Conservation (phyloP, 306 rosid species). For the Medicago ruthenica region DNA sequence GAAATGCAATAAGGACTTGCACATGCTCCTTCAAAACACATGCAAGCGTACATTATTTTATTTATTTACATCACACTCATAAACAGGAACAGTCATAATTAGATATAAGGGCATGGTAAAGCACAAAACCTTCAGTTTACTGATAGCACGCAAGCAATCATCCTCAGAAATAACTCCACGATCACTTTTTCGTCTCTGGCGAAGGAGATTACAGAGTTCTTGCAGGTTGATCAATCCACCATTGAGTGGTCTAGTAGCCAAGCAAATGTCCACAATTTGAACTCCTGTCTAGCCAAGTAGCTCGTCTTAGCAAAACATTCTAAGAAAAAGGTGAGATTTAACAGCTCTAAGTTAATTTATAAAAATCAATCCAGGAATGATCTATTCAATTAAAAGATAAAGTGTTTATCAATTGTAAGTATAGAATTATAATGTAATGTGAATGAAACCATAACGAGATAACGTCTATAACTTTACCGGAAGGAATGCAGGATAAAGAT, state of each 20-base stretch:
- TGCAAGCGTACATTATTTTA: slow-evolving; percentile 27
- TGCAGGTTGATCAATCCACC: slow-evolving; percentile 92
- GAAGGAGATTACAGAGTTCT: slow-evolving; percentile 81
- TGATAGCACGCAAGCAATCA: slow-evolving; percentile 92
- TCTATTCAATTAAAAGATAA: slow-evolving; percentile 15
- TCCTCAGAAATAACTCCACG: slow-evolving; percentile 94
- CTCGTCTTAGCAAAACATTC: slow-evolving; percentile 36
- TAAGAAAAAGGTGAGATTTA: slow-evolving; percentile 31
- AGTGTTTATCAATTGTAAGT: slow-evolving; percentile 2
- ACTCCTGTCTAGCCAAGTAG: slow-evolving; percentile 83
- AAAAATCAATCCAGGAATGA: neutral
- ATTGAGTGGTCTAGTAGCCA: slow-evolving; percentile 87
- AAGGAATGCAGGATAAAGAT: too few species aligned
- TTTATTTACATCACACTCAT: slow-evolving; percentile 31
- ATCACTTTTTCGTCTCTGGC: slow-evolving; percentile 75
- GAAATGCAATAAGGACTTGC: slow-evolving; percentile 9
- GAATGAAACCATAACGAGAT: slow-evolving; percentile 11
- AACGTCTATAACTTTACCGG: neutral
- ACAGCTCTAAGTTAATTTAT: slow-evolving; percentile 1
- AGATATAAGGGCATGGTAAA: slow-evolving; percentile 26
- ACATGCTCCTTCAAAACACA: slow-evolving; percentile 22
- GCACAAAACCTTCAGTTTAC: slow-evolving; percentile 84
- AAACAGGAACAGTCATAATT: slow-evolving; percentile 12
- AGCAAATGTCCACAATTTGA: slow-evolving; percentile 92
- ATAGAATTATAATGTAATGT: slow-evolving; percentile 13